phyloP scores from a whole-genome alignment of 1,284 basidiomycete genomes.

The Apiotrichum veenhuisii region DNA sequence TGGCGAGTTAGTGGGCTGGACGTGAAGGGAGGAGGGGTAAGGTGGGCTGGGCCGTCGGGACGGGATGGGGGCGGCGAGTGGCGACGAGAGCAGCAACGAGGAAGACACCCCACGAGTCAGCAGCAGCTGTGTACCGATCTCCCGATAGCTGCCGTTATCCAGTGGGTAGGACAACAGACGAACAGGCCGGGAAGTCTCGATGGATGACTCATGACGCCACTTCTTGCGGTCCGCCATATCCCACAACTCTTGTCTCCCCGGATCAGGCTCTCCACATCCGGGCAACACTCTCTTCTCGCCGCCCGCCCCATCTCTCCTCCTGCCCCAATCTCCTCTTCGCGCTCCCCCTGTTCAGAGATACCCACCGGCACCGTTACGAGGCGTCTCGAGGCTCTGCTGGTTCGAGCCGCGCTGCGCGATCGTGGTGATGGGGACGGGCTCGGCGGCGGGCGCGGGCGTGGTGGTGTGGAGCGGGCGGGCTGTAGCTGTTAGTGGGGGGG shows the following conservation, averaged over 20 bases:
- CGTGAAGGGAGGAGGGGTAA: background rate
- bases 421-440: constrained; percentile 46
- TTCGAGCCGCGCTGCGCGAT: constrained; percentile 72
- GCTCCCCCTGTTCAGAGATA: constrained; percentile 16
- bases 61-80: no score
- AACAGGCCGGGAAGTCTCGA: no score
- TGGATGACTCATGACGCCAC: no score
- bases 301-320: background rate
- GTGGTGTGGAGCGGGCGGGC: constrained; percentile 34
- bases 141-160: no score
- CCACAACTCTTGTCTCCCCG: no score
- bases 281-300: background rate
- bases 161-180: no score
- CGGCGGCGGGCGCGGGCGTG: constrained; percentile 34
- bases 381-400: constrained; percentile 79
- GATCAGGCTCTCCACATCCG: background rate
- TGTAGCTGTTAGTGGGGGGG: constrained; percentile 7
- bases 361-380: constrained; percentile 82
- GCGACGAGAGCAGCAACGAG: no score
- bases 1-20: constrained; percentile 8
- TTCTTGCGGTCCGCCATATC: no score
- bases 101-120: no score
- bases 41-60: background rate
- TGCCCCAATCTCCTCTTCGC: background rate
- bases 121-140: no score